Base-by-base conservation (phyloP, 352 stramenopile genomes). In the Phytophthora boehmeriae region DNA sequence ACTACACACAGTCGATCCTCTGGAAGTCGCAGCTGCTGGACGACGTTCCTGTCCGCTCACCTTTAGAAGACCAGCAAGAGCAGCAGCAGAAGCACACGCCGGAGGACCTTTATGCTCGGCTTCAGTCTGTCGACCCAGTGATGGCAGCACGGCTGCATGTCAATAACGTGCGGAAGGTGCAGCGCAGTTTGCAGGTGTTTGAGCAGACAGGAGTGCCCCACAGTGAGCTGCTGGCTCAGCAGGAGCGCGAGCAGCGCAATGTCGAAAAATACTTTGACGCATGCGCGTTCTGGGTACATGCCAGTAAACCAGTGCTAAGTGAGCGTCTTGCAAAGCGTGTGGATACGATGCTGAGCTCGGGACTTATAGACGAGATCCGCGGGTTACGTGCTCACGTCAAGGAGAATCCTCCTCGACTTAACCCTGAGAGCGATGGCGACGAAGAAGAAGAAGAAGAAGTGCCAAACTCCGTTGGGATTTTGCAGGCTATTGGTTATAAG, bases 1-100 rank as follows among this genome's bases (percentile, higher is more conserved):
- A 97, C 71, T 97, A 97, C 72, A 95, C 90, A 48, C 91, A 97
- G 61, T 88, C 85, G 19, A 75, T 97, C 30, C 71, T 97, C 30
- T 97, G 89, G 88, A 88, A 91, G 30, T 86, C 86, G 1, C 84
- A 95, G 56, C 51, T 97, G 34, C 68, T 96, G 62, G 88, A 96
- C 65, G 82, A 92, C 44, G 79, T 88, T 8, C 70, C 74, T 0
- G 27, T 71, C 41, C 64, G 62, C n/a, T n/a, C n/a, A n/a, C n/a
- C 35, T 10, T 48, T 49, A 3, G 28, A 42, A 11, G 28, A 49
- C 30, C 53, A 68, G 14, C 28, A 53, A 10, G 28, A 43, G 8
- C 22, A 48, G 25, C 38, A 73, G 50, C 36, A 74, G 10, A 52
- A 66, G 14, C 63, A 78, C 16, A 80, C 79, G 2, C 68, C 81